Percentiles rank a stretch among this genome's conserved stretches.
phyloP scores from a whole-genome alignment of 2,329 filamentous ascomycete genomes.

The Massarina eburnea region DNA sequence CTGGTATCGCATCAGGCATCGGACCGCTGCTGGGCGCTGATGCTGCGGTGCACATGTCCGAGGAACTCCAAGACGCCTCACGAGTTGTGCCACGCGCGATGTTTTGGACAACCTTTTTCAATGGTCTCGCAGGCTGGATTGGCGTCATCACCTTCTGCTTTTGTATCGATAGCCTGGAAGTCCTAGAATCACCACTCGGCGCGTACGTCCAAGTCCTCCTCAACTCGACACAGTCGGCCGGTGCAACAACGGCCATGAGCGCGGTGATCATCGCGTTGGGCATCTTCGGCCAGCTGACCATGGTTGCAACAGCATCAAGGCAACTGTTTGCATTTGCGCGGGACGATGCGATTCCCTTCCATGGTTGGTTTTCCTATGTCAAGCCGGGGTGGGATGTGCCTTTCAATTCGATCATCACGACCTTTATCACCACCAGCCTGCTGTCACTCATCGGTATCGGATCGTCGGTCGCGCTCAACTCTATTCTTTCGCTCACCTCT shows the following conservation, averaged over 20 bases:
- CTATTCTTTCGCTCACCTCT: constrained; percentile 35
- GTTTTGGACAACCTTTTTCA: constrained; percentile 40
- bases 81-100: constrained; percentile 38
- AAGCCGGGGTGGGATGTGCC: constrained; percentile 11
- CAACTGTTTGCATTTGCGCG: constrained; percentile 27
- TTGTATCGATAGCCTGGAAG: constrained; percentile 29
- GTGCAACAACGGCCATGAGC: constrained; percentile 23
- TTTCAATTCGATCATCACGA: constrained; percentile 20
- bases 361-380: constrained; percentile 18
- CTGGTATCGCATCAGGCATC: constrained; percentile 34
- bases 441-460: constrained; percentile 47
- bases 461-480: constrained; percentile 39
- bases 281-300: constrained; percentile 23
- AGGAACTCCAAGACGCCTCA: constrained; percentile 43
- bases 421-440: constrained; percentile 29
- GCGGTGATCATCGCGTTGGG: constrained; percentile 24
- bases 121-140: constrained; percentile 35
- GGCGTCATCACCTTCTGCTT: constrained; percentile 44
- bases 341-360: constrained; percentile 21
- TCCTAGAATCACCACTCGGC: constrained; percentile 31
- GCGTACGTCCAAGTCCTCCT: constrained; percentile 42
- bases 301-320: constrained; percentile 22
- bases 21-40: constrained; percentile 32
- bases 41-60: constrained; percentile 41
- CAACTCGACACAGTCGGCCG: constrained; percentile 16